Evolutionary conservation across 257 asterid species (phyloP).

Genomic region (Solanum arcanum): DNA sequence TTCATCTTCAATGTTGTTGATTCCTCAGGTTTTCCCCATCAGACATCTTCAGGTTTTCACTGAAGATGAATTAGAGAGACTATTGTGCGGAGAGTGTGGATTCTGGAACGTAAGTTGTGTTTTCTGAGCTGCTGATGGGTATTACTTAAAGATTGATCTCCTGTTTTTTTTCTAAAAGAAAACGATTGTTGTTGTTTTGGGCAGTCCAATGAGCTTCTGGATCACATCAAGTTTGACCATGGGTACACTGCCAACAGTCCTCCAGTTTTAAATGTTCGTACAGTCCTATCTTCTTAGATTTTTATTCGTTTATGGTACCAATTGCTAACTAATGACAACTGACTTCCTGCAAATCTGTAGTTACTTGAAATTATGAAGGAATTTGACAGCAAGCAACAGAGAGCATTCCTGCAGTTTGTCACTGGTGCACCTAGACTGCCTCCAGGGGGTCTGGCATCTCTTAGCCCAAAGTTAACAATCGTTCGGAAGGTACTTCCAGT

Average conservation of each 20-base stretch:
- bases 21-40: constrained; percentile 70
- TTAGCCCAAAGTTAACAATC: constrained; percentile 80
- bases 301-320: background rate
- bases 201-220: constrained; percentile 70
- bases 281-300: background rate
- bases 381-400: constrained; percentile 64
- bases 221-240: constrained; percentile 91
- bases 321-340: background rate
- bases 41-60: constrained; percentile 64
- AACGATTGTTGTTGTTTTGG: background rate
- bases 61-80: constrained; percentile 80
- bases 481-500: constrained; percentile 65
- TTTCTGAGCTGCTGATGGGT: background rate
- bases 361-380: constrained; percentile 74
- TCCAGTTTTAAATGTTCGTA: constrained; percentile 56
- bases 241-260: constrained; percentile 92
- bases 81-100: constrained; percentile 79
- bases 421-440: constrained; percentile 98
- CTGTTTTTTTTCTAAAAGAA: background rate
- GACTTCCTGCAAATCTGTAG: constrained; percentile 20
- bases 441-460: constrained; percentile 87
- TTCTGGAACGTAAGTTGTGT: constrained; percentile 63
- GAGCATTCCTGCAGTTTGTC: constrained; percentile 87
- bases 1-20: background rate
- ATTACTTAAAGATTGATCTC: background rate